These are phyloP conservation scores for Conticribra guillardii DNA, from an alignment of 108 stramenopile genomes.

Conservation along the genomic window DNA sequence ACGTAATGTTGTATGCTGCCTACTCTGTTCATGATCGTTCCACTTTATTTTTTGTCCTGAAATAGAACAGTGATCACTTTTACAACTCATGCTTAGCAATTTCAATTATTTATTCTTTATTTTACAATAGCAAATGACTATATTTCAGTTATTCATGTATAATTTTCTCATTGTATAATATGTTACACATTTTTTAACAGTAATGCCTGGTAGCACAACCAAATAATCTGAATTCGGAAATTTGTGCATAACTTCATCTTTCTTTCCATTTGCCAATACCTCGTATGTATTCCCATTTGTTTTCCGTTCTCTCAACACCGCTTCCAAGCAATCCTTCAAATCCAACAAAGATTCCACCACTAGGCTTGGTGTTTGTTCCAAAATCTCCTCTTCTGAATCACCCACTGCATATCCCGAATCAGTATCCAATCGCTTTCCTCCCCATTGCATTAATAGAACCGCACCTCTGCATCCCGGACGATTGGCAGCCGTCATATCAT, in stretches of 20 bases:
- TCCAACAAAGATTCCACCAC: slow-evolving; percentile 23
- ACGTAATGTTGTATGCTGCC: too few species aligned
- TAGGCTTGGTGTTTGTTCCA: slow-evolving; percentile 26
- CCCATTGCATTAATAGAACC: slow-evolving; percentile 33
- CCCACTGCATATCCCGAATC: slow-evolving; percentile 30
- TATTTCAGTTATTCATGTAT: too few species aligned
- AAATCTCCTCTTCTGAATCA: slow-evolving; percentile 25
- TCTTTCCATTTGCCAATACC: not conserved
- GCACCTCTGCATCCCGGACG: slow-evolving; percentile 48
- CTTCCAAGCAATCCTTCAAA: slow-evolving; percentile 20
- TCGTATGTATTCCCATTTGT: not conserved
- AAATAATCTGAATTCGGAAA: slow-evolving; percentile 1
- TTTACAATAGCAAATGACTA: too few species aligned
- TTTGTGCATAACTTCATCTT: not conserved
- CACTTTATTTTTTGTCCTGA: too few species aligned
- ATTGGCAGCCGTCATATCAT: slow-evolving; percentile 47
- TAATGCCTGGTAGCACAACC: slow-evolving; percentile 2
- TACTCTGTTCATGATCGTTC: too few species aligned
- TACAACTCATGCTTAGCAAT: too few species aligned
- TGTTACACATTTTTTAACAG: slow-evolving; percentile 10
- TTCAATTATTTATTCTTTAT: too few species aligned
- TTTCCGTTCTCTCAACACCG: slow-evolving; percentile 9
- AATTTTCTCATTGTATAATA: too few species aligned
- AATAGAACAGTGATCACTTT: too few species aligned
- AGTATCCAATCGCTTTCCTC: slow-evolving; percentile 15